These are phyloP conservation scores for Penicillium sp. DNA, from an alignment of 2,329 filamentous ascomycete species.

Conservation along the genomic window DNA sequence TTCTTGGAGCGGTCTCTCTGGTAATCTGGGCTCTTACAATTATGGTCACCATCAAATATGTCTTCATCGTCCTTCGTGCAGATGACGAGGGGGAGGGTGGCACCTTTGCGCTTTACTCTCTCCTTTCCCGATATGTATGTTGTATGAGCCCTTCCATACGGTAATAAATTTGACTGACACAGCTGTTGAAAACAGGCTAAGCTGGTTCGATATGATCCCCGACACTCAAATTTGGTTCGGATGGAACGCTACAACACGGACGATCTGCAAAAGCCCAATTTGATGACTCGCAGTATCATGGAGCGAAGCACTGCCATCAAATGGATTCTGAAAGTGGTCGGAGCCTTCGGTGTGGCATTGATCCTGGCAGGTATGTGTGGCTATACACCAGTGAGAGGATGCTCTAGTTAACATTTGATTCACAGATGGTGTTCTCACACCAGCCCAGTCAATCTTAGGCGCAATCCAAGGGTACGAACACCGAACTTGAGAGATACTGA, in stretches of 20 bases:
- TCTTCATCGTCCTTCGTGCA: conserved; percentile 54
- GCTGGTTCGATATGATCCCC: conserved; percentile 55
- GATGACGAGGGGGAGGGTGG: conserved; percentile 61
- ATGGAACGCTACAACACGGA: conserved; percentile 49
- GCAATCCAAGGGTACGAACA: conserved; percentile 55
- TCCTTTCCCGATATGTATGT: conserved; percentile 54
- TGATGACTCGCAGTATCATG: conserved; percentile 46
- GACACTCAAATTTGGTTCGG: conserved; percentile 47
- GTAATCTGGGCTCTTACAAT: conserved; percentile 58
- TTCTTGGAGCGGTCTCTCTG: conserved; percentile 56
- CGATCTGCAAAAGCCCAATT: conserved; percentile 47
- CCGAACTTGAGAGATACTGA: not conserved
- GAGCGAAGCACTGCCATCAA: conserved; percentile 51
- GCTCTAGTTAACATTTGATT: not conserved
- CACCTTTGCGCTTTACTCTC: conserved; percentile 56
- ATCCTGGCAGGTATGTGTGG: conserved; percentile 46
- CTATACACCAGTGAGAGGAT: not conserved
- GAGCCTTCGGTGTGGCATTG: conserved; percentile 56
- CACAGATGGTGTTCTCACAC: conserved; percentile 56
- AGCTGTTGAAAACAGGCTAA: conserved; percentile 41
- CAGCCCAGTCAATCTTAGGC: conserved; percentile 59
- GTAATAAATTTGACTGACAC: not conserved
- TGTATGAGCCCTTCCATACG: not conserved
- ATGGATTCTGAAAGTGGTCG: conserved; percentile 52
- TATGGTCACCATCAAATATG: conserved; percentile 61